Evolutionary conservation across 257 asterid species (phyloP), one percentile per base, ranked within the genome.

Genomic region (Capsicum baccatum): DNA sequence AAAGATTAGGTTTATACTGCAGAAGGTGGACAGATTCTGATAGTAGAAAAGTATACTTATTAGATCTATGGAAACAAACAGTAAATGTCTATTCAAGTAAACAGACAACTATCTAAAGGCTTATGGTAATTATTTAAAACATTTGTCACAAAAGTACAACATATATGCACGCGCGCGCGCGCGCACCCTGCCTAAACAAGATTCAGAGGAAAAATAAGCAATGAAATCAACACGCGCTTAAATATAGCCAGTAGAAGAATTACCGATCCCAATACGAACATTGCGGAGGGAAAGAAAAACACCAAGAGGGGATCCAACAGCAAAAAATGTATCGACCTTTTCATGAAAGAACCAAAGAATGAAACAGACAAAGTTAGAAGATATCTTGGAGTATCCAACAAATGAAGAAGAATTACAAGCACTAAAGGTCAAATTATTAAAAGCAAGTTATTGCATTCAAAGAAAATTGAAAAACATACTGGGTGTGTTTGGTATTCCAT

Each of bases 251-350:
- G 63, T 26, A 52, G 47, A 59, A 83, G 80, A 83, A 90, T 89
- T 93, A 96, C 99, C 99, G 0, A 91, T 91, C 83, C 99, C 99
- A 67, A 97, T 88, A 76, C 99, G 98, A 88, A 93, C 87, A 86
- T 94, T 97, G 87, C 99, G 96, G 78, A 97, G 95, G 90, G 99
- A 90, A 84, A 97, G 98, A 86, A 97, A 97, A 81, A 97, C 97
- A 60, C 98, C 99, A 85, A 97, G 97, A 62, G 99, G 99, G 66
- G 99, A 95, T 35, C 99, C 99, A 85, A 88, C 99, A n/a, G 97
- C 93, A 87, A 93, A 97, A 89, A 92, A 97, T 79, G 98, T 94
- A 88, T 96, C 98, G 64, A 94, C 99, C 99, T 96, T 93, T 84
- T 81, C 89, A 76, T 80, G 87, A 83, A 82, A 83, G 67, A 48